These are phyloP conservation scores for Podochytrium sp. DNA, from an alignment of 192 early-diverging fungal species.

Conservation along the genomic window DNA sequence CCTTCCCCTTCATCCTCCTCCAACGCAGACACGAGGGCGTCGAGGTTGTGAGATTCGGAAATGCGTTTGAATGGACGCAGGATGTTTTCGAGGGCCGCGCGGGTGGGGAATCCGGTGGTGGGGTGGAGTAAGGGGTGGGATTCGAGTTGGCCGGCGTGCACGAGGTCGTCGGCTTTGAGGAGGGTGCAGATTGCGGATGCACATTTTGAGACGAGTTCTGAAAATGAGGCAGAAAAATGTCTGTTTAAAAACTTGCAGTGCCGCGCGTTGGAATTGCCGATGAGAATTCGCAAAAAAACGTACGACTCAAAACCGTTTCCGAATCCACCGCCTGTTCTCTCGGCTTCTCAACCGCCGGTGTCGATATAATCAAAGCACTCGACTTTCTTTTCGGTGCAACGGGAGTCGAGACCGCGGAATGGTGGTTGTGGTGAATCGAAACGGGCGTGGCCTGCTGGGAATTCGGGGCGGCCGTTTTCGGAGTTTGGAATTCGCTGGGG, in stretches of 20 bases:
- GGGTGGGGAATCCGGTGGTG: not conserved
- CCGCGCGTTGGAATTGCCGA: not conserved
- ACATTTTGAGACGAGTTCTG: not conserved
- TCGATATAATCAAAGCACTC: not conserved
- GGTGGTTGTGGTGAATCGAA: not conserved
- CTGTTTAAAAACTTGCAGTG: too few species aligned
- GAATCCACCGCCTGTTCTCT: not conserved
- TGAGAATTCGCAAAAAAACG: not conserved
- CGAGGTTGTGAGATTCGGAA: not conserved
- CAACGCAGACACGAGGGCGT: not conserved
- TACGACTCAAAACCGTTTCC: not conserved
- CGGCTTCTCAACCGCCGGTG: not conserved
- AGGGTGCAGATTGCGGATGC: not conserved
- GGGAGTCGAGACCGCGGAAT: not conserved
- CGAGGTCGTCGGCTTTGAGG: constrained; percentile 1
- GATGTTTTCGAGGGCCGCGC: not conserved
- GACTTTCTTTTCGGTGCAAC: not conserved
- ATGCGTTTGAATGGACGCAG: not conserved
- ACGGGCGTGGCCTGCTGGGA: not conserved
- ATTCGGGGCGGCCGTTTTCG: not conserved
- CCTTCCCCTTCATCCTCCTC: constrained; percentile 11
- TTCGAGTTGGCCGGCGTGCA: not conserved
- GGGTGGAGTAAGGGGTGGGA: not conserved
- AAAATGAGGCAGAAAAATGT: too few species aligned
- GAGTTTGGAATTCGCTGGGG: not conserved